Evolutionary conservation across 169 alveolate species (phyloP).

Genomic region (Blepharisma undulans): DNA sequence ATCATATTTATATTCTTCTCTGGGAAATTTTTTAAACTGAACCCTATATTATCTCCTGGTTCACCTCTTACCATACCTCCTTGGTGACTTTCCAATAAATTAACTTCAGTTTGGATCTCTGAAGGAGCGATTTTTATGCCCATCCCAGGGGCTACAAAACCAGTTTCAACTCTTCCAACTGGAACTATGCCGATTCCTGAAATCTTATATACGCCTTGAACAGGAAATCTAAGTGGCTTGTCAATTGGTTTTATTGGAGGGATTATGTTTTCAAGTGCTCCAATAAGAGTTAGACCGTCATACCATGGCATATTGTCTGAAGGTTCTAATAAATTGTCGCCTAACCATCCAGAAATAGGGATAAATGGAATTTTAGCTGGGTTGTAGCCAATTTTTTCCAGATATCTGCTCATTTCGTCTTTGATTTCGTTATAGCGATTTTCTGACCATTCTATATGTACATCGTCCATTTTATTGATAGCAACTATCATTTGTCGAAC

Average conservation of each 20-base stretch:
- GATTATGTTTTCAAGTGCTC: conserved; percentile 95
- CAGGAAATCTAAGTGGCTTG: conserved; percentile 96
- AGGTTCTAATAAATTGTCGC: conserved; percentile 96
- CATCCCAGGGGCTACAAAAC: conserved; percentile 94
- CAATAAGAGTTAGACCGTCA: conserved; percentile 95
- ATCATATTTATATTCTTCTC: conserved; percentile 94
- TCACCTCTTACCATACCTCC: conserved; percentile 94
- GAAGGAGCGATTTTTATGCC: conserved; percentile 94
- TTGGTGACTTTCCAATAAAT: conserved; percentile 98
- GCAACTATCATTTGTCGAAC: conserved; percentile 98
- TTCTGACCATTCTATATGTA: conserved; percentile 91
- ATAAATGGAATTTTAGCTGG: conserved; percentile 96
- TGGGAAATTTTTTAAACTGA: conserved; percentile 96
- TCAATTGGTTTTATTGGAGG: conserved; percentile 97
- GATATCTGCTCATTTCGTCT: conserved; percentile 92
- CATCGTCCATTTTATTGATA: conserved; percentile 98
- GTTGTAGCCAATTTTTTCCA: conserved; percentile 97
- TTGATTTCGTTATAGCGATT: conserved; percentile 96
- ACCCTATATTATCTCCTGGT: conserved; percentile 99
- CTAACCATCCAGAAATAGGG: conserved; percentile 98
- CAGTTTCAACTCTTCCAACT: conserved; percentile 99
- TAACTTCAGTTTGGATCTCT: conserved; percentile 95
- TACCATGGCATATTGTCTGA: conserved; percentile 98
- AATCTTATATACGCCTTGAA: conserved; percentile 98
- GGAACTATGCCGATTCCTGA: conserved; percentile 99